Evolutionary conservation across 352 stramenopile genomes (phyloP), one percentile per base, ranked within the genome.

Genomic region (Phytophthora lateralis): DNA sequence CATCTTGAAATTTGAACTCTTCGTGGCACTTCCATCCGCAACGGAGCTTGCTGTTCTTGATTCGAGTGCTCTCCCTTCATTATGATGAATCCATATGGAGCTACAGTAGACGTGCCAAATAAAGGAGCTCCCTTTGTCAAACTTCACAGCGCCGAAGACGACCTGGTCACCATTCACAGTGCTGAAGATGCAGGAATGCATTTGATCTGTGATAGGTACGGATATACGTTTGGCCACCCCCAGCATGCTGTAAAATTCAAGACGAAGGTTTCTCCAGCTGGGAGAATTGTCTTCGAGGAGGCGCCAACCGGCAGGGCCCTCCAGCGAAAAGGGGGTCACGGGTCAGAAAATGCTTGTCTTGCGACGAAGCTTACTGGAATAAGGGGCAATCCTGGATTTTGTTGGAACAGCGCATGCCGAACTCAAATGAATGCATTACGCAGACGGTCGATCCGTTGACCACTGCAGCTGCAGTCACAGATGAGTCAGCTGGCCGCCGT

Each of bases 1-100:
- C 8, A 35, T n/a, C n/a, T 35, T n/a, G 32, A 38, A 42, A 42
- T 42, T 42, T 42, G 15, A 42, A 9, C n/a, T 42, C 37, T 42
- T 17, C 35, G 11, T n/a, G 32, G 14, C 14, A 41, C 30, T 37
- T 38, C 10, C 32, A 38, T n/a, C 11, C 32, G 3, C 37, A 42
- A 42, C 21, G 37, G 15, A 42, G 15, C n/a, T 42, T 20, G 37
- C 7, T 20, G 15, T 18, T 42, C 14, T 20, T 20, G 15, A 42
- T 18, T 11, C 32, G 32, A 17, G 10, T 11, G 37, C 14, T 20
- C 37, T 42, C 10, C 37, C 15, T 42, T 21, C 2, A 3, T 21
- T 12, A 10, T 21, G 37, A 42, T 42, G 37, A 42, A 42, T 20
- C n/a, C 4, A 21, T 1, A 18, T 42, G 37, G 37, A 9, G 15